Percentiles rank a stretch among this genome's conserved stretches.
These are phyloP conservation scores for Torulaspora globosa DNA, from an alignment of 1,139 yeast genomes.

Conservation along the genomic window DNA sequence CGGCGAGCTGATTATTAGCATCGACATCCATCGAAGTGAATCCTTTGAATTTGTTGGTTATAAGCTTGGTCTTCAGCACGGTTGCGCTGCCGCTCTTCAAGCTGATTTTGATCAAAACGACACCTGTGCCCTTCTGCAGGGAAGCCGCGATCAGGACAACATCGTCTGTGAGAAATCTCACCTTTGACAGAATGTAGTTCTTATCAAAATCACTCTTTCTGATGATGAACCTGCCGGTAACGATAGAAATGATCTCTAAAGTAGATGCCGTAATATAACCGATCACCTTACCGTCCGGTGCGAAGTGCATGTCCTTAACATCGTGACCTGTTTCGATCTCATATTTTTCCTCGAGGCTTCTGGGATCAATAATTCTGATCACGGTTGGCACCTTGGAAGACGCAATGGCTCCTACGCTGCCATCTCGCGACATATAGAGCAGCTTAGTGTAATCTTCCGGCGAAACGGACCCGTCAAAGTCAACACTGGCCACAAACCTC, in stretches of 20 bases:
- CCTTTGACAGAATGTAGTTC: constrained; percentile 49
- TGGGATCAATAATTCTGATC: constrained; percentile 56
- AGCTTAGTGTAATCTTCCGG: constrained; percentile 58
- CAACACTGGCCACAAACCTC: constrained; percentile 55
- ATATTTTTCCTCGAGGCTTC: constrained; percentile 48
- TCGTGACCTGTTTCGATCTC: constrained; percentile 54
- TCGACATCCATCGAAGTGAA: constrained; percentile 64
- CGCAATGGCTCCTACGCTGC: constrained; percentile 56
- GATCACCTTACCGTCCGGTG: constrained; percentile 50
- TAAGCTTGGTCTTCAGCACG: constrained; percentile 42
- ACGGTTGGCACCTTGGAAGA: constrained; percentile 57
- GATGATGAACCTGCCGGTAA: constrained; percentile 41
- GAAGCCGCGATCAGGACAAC: constrained; percentile 55
- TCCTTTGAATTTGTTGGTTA: constrained; percentile 56
- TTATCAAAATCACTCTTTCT: constrained; percentile 37
- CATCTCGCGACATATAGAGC: constrained; percentile 51
- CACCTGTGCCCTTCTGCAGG: constrained; percentile 45
- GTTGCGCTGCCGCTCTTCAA: constrained; percentile 34
- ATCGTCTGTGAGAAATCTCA: constrained; percentile 53
- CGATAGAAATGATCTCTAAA: constrained; percentile 48
- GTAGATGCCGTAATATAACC: constrained; percentile 54
- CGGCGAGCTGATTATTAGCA: constrained; percentile 47
- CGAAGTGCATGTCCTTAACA: constrained; percentile 46
- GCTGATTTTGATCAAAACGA: constrained; percentile 35
- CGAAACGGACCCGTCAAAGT: constrained; percentile 37